Evolutionary conservation across 768 basidiomycete genomes (phyloP), one percentile per base, ranked within the genome.

Genomic region (Termitomyces sp.): DNA sequence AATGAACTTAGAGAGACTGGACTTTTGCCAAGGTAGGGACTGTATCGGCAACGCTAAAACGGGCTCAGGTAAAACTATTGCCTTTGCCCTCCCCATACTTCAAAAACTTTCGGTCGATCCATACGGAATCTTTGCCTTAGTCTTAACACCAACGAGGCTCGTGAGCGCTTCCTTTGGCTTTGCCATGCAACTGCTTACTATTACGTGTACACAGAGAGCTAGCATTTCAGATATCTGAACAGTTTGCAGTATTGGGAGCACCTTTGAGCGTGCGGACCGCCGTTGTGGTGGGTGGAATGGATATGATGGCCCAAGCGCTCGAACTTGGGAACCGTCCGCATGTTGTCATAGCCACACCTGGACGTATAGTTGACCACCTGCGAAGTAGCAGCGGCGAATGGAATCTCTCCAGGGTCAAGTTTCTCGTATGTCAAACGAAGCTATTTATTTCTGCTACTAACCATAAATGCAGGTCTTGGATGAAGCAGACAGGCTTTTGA

Each of bases 31-130:
- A 94, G 96, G 96, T 43, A 84, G 89, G 70, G 96, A 99, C 73
- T 98, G 96, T 72, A 93, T 99, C 61, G 97, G 97, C 10, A 95
- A 96, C 65, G 95, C 97, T 1, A 96, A 98, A 76, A 99, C 97
- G 0, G 97, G 97, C 56, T 95, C 93, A 2, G 96, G 96, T 68
- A 99, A 99, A 77, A 99, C 97, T 0, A 86, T 99, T 61, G 96
- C 97, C 0, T 99, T 99, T 67, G 97, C 96, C 1, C 74, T 98
- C 5, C 97, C 97, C 5, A 98, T 98, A 59, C 78, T 98, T 7
- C 94, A 99, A 72, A 85, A 85, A 67, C 81, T 99, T 37, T 86
- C 91, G 1, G 77, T 81, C 5, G 96, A 98, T 74, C 96, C 97
- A 0, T 97, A 93, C 67, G 97, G 96, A 1, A 91, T 98, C 49